Base-by-base conservation (phyloP, 805 yeast species). In the Lipomyces mesembrius region DNA sequence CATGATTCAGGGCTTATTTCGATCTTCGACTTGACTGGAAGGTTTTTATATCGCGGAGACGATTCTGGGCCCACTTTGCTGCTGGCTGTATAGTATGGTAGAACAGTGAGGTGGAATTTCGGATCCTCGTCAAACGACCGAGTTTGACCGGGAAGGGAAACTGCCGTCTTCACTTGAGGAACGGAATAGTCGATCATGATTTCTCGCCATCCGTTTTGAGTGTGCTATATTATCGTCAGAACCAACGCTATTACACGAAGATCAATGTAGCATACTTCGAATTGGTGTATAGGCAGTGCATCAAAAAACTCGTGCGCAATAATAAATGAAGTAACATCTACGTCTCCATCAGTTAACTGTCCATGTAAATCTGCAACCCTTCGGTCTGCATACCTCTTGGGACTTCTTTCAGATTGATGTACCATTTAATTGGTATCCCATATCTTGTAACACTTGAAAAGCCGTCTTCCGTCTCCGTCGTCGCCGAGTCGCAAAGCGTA, bases 261-360 rank as follows among this genome's bases (percentile, higher is more conserved):
- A 17, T 43, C 22, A 43, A 25, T 58, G 27, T 11, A 29, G 17
- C n/a, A 53, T 60, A 53, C 83, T 62, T 83, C 82, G 74, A 89
- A 91, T 69, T 87, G 84, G 70, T 88, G 87, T 29, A 91, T 87
- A 0, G 97, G 96, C 64, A 91, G 79, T 0, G 97, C 96, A 77
- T 91, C 97, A 74, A 88, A 91, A 73, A 91, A 91, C 76, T 91
- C 97, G 75, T 91, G 97, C 0, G 96, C 95, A 62, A 91, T 75
- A 4, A 90, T 81, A 74, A 85, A 91, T 66, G 89, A 88, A 55
- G 90, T 81, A 29, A 72, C 57, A 2, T 59, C 55, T 52, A 5
- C 5, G 3, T 37, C 12, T 9, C 34, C 65, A 5, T 74, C 74
- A 49, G 17, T 55, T 37, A 8, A 55, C 37, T 9, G 7, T 22